Conservation (phyloP, 139 green algal genomes). For the Picochlorum sp. region DNA sequence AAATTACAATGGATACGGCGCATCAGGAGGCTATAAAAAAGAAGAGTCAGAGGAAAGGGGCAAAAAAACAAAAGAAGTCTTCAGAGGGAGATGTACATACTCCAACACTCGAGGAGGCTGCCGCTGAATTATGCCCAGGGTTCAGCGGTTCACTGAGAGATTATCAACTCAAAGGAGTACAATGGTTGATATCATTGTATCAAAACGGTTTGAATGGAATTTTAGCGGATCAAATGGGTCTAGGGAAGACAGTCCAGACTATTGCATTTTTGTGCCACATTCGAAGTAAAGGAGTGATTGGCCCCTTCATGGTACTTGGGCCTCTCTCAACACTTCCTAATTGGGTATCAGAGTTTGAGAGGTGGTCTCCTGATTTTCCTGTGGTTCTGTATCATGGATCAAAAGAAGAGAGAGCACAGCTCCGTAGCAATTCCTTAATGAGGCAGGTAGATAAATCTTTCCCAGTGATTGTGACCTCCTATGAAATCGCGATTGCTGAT, state of each 20-base stretch:
- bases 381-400: constrained; percentile 89
- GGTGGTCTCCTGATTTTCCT: constrained; percentile 68
- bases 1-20: constrained; percentile 1
- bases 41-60: constrained; percentile 1
- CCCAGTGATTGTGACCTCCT: constrained; percentile 85
- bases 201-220: constrained; percentile 93
- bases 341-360: constrained; percentile 87
- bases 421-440: constrained; percentile 32
- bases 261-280: constrained; percentile 90
- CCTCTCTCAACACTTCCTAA: constrained; percentile 89
- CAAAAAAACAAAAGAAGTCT: constrained; percentile 14
- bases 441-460: constrained; percentile 35
- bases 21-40: constrained; percentile 12
- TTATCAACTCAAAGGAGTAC: constrained; percentile 86
- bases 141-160: constrained; percentile 66
- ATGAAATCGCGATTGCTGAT: constrained; percentile 90
- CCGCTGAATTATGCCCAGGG: constrained; percentile 57
- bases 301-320: constrained; percentile 78
- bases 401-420: constrained; percentile 48
- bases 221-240: constrained; percentile 91
- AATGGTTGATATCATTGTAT: constrained; percentile 82
- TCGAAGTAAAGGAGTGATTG: constrained; percentile 47
- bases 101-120: background rate
- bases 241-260: constrained; percentile 95
- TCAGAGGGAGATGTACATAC: background rate